Percentiles rank a stretch among this genome's conserved stretches.
Evolutionary conservation across 768 basidiomycete species (phyloP).

Genomic region (Paxillus involutus): DNA sequence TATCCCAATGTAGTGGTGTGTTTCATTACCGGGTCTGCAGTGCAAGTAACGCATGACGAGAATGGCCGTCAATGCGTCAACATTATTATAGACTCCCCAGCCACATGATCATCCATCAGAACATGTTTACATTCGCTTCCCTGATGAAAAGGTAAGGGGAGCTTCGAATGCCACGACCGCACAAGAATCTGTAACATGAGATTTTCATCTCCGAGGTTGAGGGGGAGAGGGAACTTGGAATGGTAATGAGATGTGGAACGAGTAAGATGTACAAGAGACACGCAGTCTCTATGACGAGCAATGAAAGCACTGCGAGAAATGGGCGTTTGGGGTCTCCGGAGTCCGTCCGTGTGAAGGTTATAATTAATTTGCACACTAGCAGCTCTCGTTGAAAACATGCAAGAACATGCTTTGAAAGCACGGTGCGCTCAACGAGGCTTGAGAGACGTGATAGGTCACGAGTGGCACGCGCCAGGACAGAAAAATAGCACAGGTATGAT

Average conservation of each 20-base stretch:
- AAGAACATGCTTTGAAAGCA: conserved; percentile 16
- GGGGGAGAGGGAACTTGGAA: conserved; percentile 16
- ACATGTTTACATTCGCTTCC: conserved; percentile 26
- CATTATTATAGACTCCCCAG: conserved; percentile 15
- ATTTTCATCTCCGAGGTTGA: conserved; percentile 35
- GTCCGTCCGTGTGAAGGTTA: conserved; percentile 6
- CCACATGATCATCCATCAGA: conserved; percentile 24
- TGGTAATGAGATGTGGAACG: conserved; percentile 12
- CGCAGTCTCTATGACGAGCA: conserved; percentile 21
- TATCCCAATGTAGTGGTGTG: neutral
- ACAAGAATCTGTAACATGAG: conserved; percentile 29
- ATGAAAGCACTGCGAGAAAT: conserved; percentile 4
- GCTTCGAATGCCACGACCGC: conserved; percentile 25
- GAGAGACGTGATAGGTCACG: conserved; percentile 4
- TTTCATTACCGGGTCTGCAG: conserved; percentile 26
- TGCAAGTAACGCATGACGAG: conserved; percentile 8
- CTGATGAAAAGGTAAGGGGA: conserved; percentile 25
- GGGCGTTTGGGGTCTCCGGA: conserved; percentile 1
- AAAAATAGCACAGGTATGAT: conserved; percentile 13
- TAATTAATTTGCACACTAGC: conserved; percentile 7
- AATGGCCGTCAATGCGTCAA: conserved; percentile 15
- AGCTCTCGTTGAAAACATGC: conserved; percentile 9
- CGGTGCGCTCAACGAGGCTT: conserved; percentile 13
- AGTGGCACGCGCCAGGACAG: conserved; percentile 1
- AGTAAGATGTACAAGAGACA: neutral